Conservation (phyloP, 371 early-diverging fungal genomes). For the Globomyces sp. region DNA sequence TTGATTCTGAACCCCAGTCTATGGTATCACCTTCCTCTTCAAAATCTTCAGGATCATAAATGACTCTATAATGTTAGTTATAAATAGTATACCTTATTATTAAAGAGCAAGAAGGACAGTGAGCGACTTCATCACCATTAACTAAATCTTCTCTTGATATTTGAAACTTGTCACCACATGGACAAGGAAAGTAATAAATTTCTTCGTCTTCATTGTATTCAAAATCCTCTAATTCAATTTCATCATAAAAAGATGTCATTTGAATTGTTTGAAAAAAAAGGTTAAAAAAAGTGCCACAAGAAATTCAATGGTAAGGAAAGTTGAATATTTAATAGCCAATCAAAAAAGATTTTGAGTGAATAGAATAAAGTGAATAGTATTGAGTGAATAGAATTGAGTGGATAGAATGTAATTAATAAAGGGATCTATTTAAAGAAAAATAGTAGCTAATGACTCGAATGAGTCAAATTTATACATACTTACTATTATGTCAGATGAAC, state of each 20-base stretch:
- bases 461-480: too few relatives aligned
- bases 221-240: slow-evolving; percentile 94
- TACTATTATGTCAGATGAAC: too few relatives aligned
- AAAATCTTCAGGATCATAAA: slow-evolving; percentile 47
- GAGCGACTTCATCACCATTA: slow-evolving; percentile 92
- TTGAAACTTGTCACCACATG: slow-evolving; percentile 99
- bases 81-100: slow-evolving; percentile 53
- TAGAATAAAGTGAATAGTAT: too few relatives aligned
- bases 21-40: slow-evolving; percentile 19
- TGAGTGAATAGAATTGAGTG: too few relatives aligned
- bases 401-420: too few relatives aligned
- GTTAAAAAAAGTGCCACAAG: neutral
- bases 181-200: slow-evolving; percentile 96
- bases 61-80: slow-evolving; percentile 29
- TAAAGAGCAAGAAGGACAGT: slow-evolving; percentile 96
- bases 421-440: too few relatives aligned
- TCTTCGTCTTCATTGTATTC: slow-evolving; percentile 85
- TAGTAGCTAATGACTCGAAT: too few relatives aligned
- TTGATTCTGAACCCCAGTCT: slow-evolving; percentile 2
- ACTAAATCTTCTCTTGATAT: slow-evolving; percentile 87
- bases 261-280: neutral
- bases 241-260: slow-evolving; percentile 75
- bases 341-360: too few relatives aligned
- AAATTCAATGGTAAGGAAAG: too few relatives aligned
- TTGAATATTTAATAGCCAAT: too few relatives aligned